Evolutionary conservation across 768 basidiomycete genomes (phyloP).

Genomic region (Termitomyces sp.): DNA sequence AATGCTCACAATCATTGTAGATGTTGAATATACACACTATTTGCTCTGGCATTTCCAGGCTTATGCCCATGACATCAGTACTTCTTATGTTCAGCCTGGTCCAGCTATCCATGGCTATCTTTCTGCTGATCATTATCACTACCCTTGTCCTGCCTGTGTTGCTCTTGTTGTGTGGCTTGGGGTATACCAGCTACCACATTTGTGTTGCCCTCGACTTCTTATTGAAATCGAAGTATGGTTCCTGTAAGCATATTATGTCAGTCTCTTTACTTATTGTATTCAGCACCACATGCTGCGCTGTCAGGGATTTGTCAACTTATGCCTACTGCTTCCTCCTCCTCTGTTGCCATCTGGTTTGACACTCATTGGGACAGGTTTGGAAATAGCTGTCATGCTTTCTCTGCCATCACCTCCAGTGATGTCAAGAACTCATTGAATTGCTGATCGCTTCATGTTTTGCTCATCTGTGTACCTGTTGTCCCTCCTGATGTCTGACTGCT

Average conservation of each 20-base stretch:
- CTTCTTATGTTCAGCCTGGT: background rate
- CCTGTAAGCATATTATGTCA: background rate
- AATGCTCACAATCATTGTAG: background rate
- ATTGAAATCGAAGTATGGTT: background rate
- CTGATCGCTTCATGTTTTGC: too few species aligned
- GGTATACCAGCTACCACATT: background rate
- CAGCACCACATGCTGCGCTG: constrained; percentile 14
- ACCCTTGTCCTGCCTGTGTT: too few species aligned
- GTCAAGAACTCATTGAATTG: too few species aligned
- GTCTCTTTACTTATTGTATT: constrained; percentile 9
- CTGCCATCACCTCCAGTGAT: too few species aligned
- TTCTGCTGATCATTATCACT: too few species aligned
- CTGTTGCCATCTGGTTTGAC: constrained; percentile 16
- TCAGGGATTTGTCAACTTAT: constrained; percentile 21
- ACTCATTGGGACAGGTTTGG: too few species aligned
- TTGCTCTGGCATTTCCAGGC: background rate
- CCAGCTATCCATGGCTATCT: background rate
- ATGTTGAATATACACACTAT: background rate
- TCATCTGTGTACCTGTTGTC: too few species aligned
- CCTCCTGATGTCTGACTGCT: too few species aligned
- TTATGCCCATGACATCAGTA: background rate
- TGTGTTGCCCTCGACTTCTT: background rate
- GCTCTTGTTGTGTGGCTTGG: background rate
- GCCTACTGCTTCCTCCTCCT: too few species aligned
- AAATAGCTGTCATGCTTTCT: too few species aligned